Evolutionary conservation across 1,139 yeast species (phyloP).

Genomic region (Suhomyces panamericanus): DNA sequence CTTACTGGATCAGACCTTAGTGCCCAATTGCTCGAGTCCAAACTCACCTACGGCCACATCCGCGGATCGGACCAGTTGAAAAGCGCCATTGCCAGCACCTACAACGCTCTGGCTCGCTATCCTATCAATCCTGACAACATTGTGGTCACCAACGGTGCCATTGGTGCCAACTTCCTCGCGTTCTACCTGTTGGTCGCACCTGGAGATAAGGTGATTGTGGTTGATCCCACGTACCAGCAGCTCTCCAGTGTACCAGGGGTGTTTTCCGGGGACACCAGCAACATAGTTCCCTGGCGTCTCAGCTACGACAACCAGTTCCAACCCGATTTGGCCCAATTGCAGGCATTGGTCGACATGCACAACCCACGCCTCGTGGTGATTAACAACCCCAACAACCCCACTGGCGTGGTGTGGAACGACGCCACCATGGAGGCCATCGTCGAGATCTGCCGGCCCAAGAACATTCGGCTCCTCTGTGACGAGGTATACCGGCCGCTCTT

Average conservation of each 20-base stretch:
- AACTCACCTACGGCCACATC: conserved; percentile 51
- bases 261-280: conserved; percentile 41
- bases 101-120: conserved; percentile 17
- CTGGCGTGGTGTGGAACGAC: conserved; percentile 49
- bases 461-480: conserved; percentile 46
- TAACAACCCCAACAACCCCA: conserved; percentile 59
- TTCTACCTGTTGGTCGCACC: conserved; percentile 49
- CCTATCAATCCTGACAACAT: conserved; percentile 33
- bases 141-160: conserved; percentile 57
- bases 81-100: conserved; percentile 34
- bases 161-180: conserved; percentile 55
- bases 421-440: conserved; percentile 36
- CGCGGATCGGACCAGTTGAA: conserved; percentile 46
- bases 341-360: conserved; percentile 24
- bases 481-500: conserved; percentile 59
- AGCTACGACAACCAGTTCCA: conserved; percentile 33
- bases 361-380: conserved; percentile 49
- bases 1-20: conserved; percentile 16
- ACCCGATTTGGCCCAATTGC: conserved; percentile 38
- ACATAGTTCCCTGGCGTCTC: conserved; percentile 38
- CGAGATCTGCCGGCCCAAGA: conserved; percentile 33
- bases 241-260: conserved; percentile 49
- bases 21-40: conserved; percentile 15
- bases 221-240: conserved; percentile 56
- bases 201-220: conserved; percentile 51